Evolutionary conservation across 169 alveolate genomes (phyloP).

Genomic region (Plasmodium gaboni): DNA sequence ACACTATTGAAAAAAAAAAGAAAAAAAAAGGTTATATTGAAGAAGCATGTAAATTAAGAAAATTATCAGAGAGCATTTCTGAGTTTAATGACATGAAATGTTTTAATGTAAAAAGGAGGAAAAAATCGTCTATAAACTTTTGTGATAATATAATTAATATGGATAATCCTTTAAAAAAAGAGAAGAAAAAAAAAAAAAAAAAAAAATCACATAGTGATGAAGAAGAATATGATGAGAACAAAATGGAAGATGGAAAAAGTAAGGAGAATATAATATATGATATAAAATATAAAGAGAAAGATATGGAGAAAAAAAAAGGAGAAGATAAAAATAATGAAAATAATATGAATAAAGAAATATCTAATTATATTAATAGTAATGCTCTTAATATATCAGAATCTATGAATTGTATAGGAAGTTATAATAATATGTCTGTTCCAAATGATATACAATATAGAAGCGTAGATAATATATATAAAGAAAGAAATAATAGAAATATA

Average conservation of each 20-base stretch:
- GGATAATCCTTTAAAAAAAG: not conserved
- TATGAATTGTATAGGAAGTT: too few relatives aligned
- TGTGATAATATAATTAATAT: not conserved
- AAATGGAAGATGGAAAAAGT: not conserved
- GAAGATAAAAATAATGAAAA: not conserved
- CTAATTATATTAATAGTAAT: too few relatives aligned
- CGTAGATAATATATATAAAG: not conserved
- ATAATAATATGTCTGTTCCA: too few relatives aligned
- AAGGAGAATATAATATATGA: not conserved
- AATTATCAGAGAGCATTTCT: slow-evolving; percentile 7
- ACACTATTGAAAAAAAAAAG: slow-evolving; percentile 22
- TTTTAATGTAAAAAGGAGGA: slow-evolving; percentile 34
- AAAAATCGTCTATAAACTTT: slow-evolving; percentile 13
- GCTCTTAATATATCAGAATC: too few relatives aligned
- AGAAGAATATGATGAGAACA: not conserved
- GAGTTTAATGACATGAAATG: slow-evolving; percentile 31
- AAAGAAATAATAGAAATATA: not conserved
- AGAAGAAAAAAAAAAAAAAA: slow-evolving; percentile 8
- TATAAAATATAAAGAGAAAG: not conserved
- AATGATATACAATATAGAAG: too few relatives aligned
- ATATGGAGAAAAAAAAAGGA: not conserved
- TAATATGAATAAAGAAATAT: not conserved
- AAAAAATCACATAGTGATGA: not conserved
- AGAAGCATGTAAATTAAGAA: slow-evolving; percentile 25
- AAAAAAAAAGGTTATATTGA: slow-evolving; percentile 13